Conservation (phyloP, 2,329 filamentous ascomycete genomes). For the Hymenoscyphus repandus region DNA sequence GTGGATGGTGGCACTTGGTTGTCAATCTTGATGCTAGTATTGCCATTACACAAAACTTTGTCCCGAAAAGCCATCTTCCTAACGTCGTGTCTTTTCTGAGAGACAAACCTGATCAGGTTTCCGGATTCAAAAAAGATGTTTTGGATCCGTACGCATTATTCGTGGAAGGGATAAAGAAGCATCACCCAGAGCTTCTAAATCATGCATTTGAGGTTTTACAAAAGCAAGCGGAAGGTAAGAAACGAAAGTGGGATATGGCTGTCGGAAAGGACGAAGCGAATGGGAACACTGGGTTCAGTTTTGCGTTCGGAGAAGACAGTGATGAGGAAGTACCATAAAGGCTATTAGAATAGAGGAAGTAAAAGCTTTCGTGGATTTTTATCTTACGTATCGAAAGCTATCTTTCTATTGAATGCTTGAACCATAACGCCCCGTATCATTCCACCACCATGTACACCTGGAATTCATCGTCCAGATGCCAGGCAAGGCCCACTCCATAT, state of each 20-base stretch:
- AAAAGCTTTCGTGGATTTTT: background rate
- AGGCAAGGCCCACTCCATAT: too few species aligned
- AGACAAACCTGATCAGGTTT: constrained; percentile 80
- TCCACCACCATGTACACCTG: constrained; percentile 1
- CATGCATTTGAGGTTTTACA: constrained; percentile 61
- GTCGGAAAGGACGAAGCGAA: constrained; percentile 48
- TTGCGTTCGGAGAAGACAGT: constrained; percentile 56
- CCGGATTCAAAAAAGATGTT: constrained; percentile 72
- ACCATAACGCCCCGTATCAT: background rate
- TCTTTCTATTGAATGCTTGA: background rate
- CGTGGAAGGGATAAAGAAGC: constrained; percentile 56
- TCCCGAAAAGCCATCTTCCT: constrained; percentile 65
- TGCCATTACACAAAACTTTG: constrained; percentile 93
- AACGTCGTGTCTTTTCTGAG: constrained; percentile 75
- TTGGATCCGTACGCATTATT: constrained; percentile 72
- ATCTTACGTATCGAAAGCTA: background rate
- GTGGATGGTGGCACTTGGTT: constrained; percentile 95
- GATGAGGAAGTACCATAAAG: constrained; percentile 38
- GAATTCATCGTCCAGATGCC: background rate
- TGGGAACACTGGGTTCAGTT: constrained; percentile 50
- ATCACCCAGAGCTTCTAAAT: constrained; percentile 62
- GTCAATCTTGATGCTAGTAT: constrained; percentile 82
- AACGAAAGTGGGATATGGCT: constrained; percentile 81
- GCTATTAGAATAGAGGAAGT: background rate
- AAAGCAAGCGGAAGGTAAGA: constrained; percentile 57